Conservation (phyloP, 495 filamentous ascomycete species). For the Hypoxylon fragiforme region DNA sequence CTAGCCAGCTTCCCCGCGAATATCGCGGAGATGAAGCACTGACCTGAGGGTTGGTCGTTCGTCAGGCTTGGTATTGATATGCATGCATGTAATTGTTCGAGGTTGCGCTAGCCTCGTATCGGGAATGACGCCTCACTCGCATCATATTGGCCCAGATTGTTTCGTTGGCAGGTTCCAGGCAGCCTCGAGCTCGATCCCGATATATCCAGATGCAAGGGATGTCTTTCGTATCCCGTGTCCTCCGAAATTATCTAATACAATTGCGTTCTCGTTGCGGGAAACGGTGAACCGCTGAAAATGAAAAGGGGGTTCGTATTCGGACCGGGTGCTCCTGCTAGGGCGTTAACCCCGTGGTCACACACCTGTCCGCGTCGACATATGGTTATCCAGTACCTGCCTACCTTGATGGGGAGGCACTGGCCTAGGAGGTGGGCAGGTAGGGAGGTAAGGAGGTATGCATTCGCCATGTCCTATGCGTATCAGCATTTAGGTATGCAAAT, state of each 20-base stretch:
- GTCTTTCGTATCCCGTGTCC: background rate
- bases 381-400: too few species aligned
- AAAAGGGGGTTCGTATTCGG: background rate
- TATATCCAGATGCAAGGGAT: background rate
- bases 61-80: slow-evolving; percentile 3
- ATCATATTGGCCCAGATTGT: background rate
- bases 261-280: background rate
- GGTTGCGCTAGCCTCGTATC: too few species aligned
- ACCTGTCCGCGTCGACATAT: background rate
- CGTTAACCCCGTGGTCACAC: background rate
- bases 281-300: background rate
- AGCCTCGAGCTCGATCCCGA: background rate
- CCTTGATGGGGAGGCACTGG: too few species aligned
- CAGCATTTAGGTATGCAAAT: too few species aligned
- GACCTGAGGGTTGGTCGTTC: background rate
- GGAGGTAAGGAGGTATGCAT: too few species aligned
- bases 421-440: too few species aligned
- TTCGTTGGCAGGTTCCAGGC: background rate
- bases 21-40: background rate
- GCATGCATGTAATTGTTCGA: too few species aligned
- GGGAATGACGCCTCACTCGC: too few species aligned
- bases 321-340: background rate
- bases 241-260: background rate
- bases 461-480: too few species aligned
- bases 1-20: background rate